Evolutionary conservation across 345 rosid genomes (phyloP).

Genomic region (Hibiscus mutabilis): DNA sequence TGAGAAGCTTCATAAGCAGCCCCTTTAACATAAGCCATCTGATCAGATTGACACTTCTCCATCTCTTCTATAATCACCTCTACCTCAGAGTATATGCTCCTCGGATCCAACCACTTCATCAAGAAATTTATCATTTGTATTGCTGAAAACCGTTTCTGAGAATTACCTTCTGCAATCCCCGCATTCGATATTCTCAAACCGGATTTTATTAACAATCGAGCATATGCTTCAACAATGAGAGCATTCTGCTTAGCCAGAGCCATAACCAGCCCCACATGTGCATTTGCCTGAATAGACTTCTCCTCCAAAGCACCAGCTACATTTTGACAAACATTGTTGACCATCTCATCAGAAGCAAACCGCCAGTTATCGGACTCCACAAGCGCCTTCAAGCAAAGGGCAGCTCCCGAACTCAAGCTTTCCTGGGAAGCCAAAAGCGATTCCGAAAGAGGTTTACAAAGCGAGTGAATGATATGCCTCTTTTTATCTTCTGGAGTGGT

Average conservation of each 20-base stretch:
- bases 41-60: conserved; percentile 81
- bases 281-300: conserved; percentile 62
- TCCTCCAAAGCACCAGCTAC: conserved; percentile 82
- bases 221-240: conserved; percentile 81
- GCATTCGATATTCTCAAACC: conserved; percentile 49
- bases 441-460: conserved; percentile 77
- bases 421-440: conserved; percentile 78
- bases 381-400: conserved; percentile 81
- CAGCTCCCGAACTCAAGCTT: conserved; percentile 77
- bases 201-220: conserved; percentile 68
- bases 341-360: conserved; percentile 87
- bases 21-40: conserved; percentile 80
- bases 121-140: conserved; percentile 86
- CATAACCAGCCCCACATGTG: conserved; percentile 75
- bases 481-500: conserved; percentile 66
- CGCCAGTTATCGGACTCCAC: conserved; percentile 89
- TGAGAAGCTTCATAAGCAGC: conserved; percentile 88
- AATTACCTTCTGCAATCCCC: conserved; percentile 59
- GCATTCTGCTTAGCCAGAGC: conserved; percentile 81
- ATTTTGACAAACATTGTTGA: conserved; percentile 81
- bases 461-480: conserved; percentile 62
- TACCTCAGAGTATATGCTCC: conserved; percentile 72
- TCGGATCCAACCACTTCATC: conserved; percentile 75
- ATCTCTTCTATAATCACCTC: conserved; percentile 61
- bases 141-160: conserved; percentile 76